Conservation (phyloP, 768 basidiomycete genomes). For the Mycena albidolilacea region DNA sequence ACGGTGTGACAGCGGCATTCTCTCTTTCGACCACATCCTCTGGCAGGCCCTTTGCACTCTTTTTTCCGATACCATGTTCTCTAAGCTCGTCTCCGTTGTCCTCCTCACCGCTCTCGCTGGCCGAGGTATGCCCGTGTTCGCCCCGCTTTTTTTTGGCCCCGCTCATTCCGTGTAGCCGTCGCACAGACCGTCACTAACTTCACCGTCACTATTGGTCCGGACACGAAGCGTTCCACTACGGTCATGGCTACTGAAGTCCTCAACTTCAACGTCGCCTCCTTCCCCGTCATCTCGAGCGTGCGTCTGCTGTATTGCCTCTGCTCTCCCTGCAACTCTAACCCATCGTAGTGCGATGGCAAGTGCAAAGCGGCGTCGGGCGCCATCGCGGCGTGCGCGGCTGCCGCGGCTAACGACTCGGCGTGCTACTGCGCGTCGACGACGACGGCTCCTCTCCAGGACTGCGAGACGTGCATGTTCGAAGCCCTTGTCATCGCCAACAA, state of each 20-base stretch:
- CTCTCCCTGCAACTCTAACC: background rate
- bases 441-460: conserved; percentile 59
- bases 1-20: conserved; percentile 15
- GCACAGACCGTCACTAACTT: conserved; percentile 45
- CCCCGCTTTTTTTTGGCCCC: background rate
- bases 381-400: conserved; percentile 57
- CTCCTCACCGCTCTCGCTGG: conserved; percentile 66
- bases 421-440: conserved; percentile 70
- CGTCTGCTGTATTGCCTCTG: conserved; percentile 42
- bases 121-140: conserved; percentile 61
- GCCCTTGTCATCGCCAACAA: conserved; percentile 66
- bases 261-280: conserved; percentile 54
- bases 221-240: conserved; percentile 30
- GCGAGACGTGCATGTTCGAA: conserved; percentile 80
- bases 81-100: conserved; percentile 48
- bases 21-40: conserved; percentile 42
- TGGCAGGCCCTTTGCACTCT: conserved; percentile 48
- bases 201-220: conserved; percentile 61
- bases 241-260: conserved; percentile 64
- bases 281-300: conserved; percentile 48
- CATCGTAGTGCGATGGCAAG: conserved; percentile 52
- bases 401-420: conserved; percentile 52
- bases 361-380: conserved; percentile 46
- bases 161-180: conserved; percentile 9
- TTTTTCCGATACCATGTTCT: conserved; percentile 44